A percentile compares a stretch with the other conserved stretches of the same genome.
These are phyloP conservation scores for Amphichorda felina DNA, from an alignment of 2,329 filamentous ascomycete genomes.

Conservation along the genomic window DNA sequence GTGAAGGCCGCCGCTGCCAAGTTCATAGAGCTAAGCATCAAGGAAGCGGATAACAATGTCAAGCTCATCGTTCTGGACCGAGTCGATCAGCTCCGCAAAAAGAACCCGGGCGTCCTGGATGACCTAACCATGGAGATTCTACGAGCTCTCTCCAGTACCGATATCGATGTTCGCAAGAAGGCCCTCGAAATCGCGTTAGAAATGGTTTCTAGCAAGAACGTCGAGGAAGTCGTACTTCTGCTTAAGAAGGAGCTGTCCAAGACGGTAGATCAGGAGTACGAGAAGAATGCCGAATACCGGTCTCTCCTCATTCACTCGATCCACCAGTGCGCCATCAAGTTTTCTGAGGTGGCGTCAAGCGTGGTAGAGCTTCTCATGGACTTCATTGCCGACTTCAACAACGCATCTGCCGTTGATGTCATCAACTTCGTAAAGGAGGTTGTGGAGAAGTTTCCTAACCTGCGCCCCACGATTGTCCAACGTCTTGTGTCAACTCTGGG, in stretches of 20 bases:
- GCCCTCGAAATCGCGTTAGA: constrained; percentile 82
- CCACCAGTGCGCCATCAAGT: constrained; percentile 97
- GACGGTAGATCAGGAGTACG: constrained; percentile 96
- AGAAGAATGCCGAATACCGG: constrained; percentile 94
- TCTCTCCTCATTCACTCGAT: constrained; percentile 94
- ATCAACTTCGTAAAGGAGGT: constrained; percentile 99
- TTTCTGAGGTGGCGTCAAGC: constrained; percentile 93
- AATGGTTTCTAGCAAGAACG: constrained; percentile 98
- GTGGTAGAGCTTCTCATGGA: constrained; percentile 98
- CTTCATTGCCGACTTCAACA: constrained; percentile 97
- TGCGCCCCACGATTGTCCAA: constrained; percentile 77
- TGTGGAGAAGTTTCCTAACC: constrained; percentile 90
- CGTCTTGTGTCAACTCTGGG: constrained; percentile 81
- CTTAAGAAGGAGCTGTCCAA: constrained; percentile 97
- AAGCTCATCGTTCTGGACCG: constrained; percentile 96
- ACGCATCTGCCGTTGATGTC: constrained; percentile 89
- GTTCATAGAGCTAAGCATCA: constrained; percentile 94
- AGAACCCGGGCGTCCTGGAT: constrained; percentile 84
- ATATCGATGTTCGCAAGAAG: constrained; percentile 91
- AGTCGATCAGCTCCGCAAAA: constrained; percentile 75
- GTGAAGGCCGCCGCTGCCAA: constrained; percentile 94
- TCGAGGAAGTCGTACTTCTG: constrained; percentile 91
- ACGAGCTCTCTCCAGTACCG: constrained; percentile 85
- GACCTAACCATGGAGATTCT: constrained; percentile 96
- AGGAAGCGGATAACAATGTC: constrained; percentile 97